Conservation (phyloP, 192 early-diverging fungal species). For the Coemansia aciculifera region DNA sequence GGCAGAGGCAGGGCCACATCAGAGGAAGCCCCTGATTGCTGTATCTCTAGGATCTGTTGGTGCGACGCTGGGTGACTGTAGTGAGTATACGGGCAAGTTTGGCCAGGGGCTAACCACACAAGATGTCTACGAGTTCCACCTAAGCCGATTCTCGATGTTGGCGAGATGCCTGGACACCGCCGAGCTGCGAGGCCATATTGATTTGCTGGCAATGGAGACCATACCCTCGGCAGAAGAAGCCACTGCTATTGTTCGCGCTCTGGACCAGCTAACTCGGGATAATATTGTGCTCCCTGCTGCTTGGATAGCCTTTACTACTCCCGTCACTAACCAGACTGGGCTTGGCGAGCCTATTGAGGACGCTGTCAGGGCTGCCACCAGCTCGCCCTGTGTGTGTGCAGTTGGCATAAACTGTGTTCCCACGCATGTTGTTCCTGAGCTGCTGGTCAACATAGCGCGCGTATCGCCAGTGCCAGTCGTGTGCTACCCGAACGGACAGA, state of each 20-base stretch:
- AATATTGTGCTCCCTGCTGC: slow-evolving; percentile 41
- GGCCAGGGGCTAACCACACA: slow-evolving; percentile 27
- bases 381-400: slow-evolving; percentile 40
- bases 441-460: slow-evolving; percentile 4
- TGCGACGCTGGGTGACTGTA: slow-evolving; percentile 61
- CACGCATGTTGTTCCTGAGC: neutral
- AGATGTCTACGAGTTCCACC: slow-evolving; percentile 59
- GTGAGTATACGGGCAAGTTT: slow-evolving; percentile 71
- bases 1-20: neutral
- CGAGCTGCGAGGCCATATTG: slow-evolving; percentile 38
- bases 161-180: slow-evolving; percentile 12
- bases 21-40: slow-evolving; percentile 47
- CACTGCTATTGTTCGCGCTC: slow-evolving; percentile 50
- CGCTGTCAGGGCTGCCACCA: slow-evolving; percentile 34
- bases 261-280: slow-evolving; percentile 18
- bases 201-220: slow-evolving; percentile 71
- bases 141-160: slow-evolving; percentile 44
- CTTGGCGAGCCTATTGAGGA: slow-evolving; percentile 57
- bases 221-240: slow-evolving; percentile 64
- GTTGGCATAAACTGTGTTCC: slow-evolving; percentile 69
- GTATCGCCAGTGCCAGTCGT: slow-evolving; percentile 38
- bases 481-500: slow-evolving; percentile 60
- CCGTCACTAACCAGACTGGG: slow-evolving; percentile 27
- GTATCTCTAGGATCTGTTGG: slow-evolving; percentile 68
- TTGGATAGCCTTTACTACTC: slow-evolving; percentile 64